Base-by-base conservation (phyloP, 768 basidiomycete species). In the Cystobasidium onofrii region DNA sequence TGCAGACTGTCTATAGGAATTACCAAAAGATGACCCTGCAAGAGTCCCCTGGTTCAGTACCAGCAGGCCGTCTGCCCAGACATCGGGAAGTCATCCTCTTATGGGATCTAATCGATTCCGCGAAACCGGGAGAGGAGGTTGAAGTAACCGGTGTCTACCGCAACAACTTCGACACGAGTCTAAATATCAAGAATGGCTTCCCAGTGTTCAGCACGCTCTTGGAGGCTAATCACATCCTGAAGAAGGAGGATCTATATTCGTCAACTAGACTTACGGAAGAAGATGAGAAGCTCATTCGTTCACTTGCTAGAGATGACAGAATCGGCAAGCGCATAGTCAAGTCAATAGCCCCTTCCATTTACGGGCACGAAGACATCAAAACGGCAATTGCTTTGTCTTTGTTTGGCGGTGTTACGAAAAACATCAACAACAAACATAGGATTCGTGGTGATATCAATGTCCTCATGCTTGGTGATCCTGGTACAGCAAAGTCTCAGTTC, bases 11-110 rank as follows among this genome's bases (percentile, higher is more conserved):
- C 1, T 99, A 98, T 81, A 86, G 96, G 70, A 99, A 99, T 81
- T 98, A 96, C 80, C 96, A 99, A 81, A 95, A 92, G 82, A 91
- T 98, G 92, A 97, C 94, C 6, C 82, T 99, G 52, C 96, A 99
- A 80, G 96, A 99, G 80, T 94, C 92, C 7, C 96, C 96, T 13
- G 96, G 96, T 1, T 92, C 91, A 1, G 96, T 99, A 0, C 96
- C 96, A 69, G 93, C 96, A 23, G 96, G 96, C 81, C 92, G 96
- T 78, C 85, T 98, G 7, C 96, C 96, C 2, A 86, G 96, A 64
- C 96, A 99, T 81, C 89, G 96, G 60, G 96, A 99, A 81, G 93
- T 99, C 31, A 87, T 99, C 74, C 85, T 97, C 0, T 85, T 99
- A 15, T 98, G 96, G 96, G 96, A 98, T 81, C 84, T 99, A 72